Evolutionary conservation across 371 early-diverging fungal species (phyloP).

Genomic region (Ordospora pajunii): DNA sequence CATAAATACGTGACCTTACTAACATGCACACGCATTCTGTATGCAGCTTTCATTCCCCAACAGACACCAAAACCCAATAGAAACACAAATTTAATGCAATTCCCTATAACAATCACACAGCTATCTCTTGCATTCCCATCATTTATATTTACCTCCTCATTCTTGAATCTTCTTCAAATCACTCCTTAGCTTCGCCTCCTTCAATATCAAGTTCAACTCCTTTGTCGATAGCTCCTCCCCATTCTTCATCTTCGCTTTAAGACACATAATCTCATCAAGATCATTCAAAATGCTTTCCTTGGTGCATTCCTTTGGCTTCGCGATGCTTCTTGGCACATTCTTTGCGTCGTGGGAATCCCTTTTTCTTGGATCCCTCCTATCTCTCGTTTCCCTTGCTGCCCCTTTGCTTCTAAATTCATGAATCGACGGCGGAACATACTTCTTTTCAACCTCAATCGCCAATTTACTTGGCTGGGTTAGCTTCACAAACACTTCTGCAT

Average conservation of each 20-base stretch:
- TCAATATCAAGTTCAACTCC: slow-evolving; percentile 47
- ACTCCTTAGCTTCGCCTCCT: slow-evolving; percentile 18
- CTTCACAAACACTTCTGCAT: slow-evolving; percentile 23
- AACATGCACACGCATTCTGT: too few relatives aligned
- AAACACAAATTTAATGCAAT: too few relatives aligned
- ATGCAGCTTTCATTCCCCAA: too few relatives aligned
- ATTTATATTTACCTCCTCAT: not conserved
- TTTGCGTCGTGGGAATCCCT: not conserved
- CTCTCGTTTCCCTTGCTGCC: not conserved
- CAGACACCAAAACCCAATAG: too few relatives aligned
- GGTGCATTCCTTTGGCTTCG: slow-evolving; percentile 24
- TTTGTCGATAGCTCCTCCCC: slow-evolving; percentile 46
- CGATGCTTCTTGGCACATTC: not conserved
- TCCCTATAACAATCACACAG: too few relatives aligned
- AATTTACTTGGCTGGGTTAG: slow-evolving; percentile 34
- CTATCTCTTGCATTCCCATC: too few relatives aligned
- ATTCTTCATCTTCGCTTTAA: slow-evolving; percentile 43
- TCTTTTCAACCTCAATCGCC: not conserved
- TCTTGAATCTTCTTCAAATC: slow-evolving; percentile 15
- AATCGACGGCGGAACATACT: slow-evolving; percentile 51
- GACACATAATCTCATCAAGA: slow-evolving; percentile 37
- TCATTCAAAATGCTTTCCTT: slow-evolving; percentile 39
- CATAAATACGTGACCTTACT: too few relatives aligned
- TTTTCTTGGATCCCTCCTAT: not conserved
- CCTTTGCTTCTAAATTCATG: not conserved